Evolutionary conservation across 352 stramenopile species (phyloP), one percentile per base, ranked within the genome.

Genomic region (Globisporangium parvum): DNA sequence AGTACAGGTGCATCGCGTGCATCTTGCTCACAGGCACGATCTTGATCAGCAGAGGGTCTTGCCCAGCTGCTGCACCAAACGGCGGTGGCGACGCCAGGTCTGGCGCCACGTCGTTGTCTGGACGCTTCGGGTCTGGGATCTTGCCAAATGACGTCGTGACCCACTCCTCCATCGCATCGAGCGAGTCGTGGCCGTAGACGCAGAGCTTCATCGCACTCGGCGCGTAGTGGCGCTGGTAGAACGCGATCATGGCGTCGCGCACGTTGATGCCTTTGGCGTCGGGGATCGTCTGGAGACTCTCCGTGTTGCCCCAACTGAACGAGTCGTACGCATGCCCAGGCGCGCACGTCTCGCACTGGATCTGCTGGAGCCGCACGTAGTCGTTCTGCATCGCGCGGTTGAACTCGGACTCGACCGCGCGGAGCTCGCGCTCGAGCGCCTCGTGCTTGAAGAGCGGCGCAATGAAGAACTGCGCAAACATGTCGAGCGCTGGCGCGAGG

Each of bases 381-480:
- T 91, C 81, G 42, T 83, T 87, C 51, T 85, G 71, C n/a, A 59
- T 60, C 37, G 77, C 71, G 4, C 85, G 71, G 42, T 77, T 70
- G 58, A 96, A 96, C 64, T 96, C 88, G 14, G 80, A 91, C 46
- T 96, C 87, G n/a, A 96, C 70, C 0, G 78, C 77, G 18, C 68
- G 65, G 28, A 96, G 62, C 65, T 96, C 88, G 14, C 87, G 70
- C 31, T 80, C 77, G 64, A 88, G 84, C 18, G 73, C 80, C 35
- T 96, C 82, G n/a, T 48, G 55, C 53, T 70, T 70, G 56, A 96
- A 75, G 28, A 96, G 60, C 20, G 92, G 92, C 2, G 69, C 67
- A 46, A 97, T 80, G 70, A 98, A 98, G 56, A 96, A 96, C 60
- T 94, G 84, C 9, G 90, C 85, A 71, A 98, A 98, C 59, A 93